These are phyloP conservation scores for Polyporus arcularius DNA, from an alignment of 768 basidiomycete species.

Conservation along the genomic window DNA sequence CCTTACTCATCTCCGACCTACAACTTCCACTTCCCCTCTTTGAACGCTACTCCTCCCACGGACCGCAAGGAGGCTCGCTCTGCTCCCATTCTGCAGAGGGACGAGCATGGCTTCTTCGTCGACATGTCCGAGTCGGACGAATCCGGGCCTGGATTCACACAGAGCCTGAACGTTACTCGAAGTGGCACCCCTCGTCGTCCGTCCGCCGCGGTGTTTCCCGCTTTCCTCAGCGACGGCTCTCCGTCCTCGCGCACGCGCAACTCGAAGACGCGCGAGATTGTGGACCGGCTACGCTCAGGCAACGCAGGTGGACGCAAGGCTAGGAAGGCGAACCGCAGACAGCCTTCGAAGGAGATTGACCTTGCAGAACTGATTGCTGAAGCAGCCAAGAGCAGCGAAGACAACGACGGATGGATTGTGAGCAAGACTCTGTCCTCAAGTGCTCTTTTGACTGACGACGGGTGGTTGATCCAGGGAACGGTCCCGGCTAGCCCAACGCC, in stretches of 20 bases:
- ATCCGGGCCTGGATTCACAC: neutral
- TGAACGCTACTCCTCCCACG: constrained; percentile 36
- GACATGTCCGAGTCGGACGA: constrained; percentile 32
- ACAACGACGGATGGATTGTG: constrained; percentile 27
- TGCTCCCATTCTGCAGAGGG: constrained; percentile 46
- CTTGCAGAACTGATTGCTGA: neutral
- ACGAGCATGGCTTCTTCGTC: constrained; percentile 52
- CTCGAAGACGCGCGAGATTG: constrained; percentile 61
- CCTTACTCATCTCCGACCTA: constrained; percentile 28
- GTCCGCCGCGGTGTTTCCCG: constrained; percentile 43
- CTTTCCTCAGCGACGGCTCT: constrained; percentile 46
- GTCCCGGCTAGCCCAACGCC: neutral
- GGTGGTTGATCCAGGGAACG: constrained; percentile 25
- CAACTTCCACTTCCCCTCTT: constrained; percentile 52
- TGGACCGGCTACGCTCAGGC: constrained; percentile 51
- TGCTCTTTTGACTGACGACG: constrained; percentile 19
- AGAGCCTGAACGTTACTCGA: constrained; percentile 30
- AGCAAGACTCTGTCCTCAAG: constrained; percentile 10
- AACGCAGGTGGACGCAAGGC: constrained; percentile 12
- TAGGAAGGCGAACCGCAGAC: constrained; percentile 14
- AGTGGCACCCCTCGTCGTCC: constrained; percentile 33
- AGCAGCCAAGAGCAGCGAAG: constrained; percentile 1
- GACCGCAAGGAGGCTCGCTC: constrained; percentile 30
- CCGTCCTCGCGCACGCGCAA: constrained; percentile 38
- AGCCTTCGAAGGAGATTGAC: constrained; percentile 11